phyloP scores from a whole-genome alignment of 2,329 filamentous ascomycete genomes.

The Parasarocladium wereldwijsianum region DNA sequence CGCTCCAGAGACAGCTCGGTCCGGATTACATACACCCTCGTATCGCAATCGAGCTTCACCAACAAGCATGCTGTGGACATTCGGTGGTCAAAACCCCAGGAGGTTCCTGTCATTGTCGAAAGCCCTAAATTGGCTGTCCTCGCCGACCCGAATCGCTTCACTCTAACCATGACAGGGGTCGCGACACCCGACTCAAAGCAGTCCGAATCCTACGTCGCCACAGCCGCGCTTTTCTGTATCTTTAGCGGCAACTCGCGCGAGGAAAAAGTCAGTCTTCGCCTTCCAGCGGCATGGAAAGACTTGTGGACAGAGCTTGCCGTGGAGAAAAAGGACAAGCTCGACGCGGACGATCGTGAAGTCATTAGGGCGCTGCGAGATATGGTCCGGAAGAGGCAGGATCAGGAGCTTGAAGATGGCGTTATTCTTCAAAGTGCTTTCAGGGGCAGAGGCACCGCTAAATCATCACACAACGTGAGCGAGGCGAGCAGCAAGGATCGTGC shows the following conservation, averaged over 20 bases:
- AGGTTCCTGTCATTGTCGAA: constrained; percentile 18
- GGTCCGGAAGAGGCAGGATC: constrained; percentile 52
- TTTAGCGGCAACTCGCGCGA: constrained; percentile 69
- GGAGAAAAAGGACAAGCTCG: constrained; percentile 52
- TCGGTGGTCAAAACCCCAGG: constrained; percentile 64
- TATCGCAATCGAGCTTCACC: constrained; percentile 62
- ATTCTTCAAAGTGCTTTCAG: constrained; percentile 66
- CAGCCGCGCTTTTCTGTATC: constrained; percentile 65
- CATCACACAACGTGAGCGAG: constrained; percentile 31
- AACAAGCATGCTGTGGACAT: constrained; percentile 64
- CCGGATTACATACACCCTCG: constrained; percentile 49
- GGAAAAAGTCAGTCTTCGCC: constrained; percentile 65
- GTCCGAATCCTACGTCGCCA: constrained; percentile 77
- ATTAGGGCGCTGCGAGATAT: constrained; percentile 56
- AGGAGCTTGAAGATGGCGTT: constrained; percentile 59
- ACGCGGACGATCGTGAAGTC: constrained; percentile 53
- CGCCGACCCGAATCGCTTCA: constrained; percentile 36
- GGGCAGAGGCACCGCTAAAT: constrained; percentile 35
- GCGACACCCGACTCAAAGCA: constrained; percentile 65
- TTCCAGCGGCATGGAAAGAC: constrained; percentile 72
- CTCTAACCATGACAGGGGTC: constrained; percentile 59
- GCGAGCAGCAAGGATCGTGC: constrained; percentile 29
- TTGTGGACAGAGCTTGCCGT: constrained; percentile 69
- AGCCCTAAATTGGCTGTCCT: constrained; percentile 28
- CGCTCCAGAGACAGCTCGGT: constrained; percentile 62